A percentile compares a stretch with the other conserved stretches of the same genome.
Evolutionary conservation across 192 early-diverging fungal species (phyloP).

Genomic region (Ambispora gerdemannii): DNA sequence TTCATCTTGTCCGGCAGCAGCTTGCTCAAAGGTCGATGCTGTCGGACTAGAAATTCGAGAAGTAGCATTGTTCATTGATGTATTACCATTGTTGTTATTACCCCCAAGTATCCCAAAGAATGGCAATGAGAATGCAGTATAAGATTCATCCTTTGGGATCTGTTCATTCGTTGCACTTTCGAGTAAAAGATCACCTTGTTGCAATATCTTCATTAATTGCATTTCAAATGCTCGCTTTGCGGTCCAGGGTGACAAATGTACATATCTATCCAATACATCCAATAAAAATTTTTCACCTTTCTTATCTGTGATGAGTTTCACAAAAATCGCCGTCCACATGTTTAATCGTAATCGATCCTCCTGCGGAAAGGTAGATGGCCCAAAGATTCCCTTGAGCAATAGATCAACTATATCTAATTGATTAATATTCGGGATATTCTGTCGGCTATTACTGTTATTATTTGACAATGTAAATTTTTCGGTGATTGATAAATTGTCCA

Average conservation of each 20-base stretch:
- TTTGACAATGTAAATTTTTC: conserved; percentile 9
- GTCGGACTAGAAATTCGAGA: not conserved
- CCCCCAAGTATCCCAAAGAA: conserved; percentile 29
- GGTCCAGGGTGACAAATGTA: conserved; percentile 36
- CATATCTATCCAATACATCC: conserved; percentile 42
- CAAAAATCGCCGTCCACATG: conserved; percentile 32
- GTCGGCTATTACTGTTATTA: not conserved
- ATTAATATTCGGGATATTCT: conserved; percentile 10
- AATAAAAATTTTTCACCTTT: conserved; percentile 41
- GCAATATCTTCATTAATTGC: conserved; percentile 33
- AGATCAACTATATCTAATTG: conserved; percentile 36
- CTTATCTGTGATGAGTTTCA: conserved; percentile 31
- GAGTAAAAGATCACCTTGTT: conserved; percentile 31
- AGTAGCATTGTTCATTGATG: not conserved
- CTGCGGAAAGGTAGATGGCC: conserved; percentile 33
- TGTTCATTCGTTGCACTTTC: conserved; percentile 36
- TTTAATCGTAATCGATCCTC: conserved; percentile 30
- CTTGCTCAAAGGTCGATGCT: not conserved
- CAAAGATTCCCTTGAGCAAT: conserved; percentile 36
- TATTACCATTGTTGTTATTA: conserved; percentile 27
- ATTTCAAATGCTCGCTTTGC: conserved; percentile 34
- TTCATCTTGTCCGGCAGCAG: not conserved
- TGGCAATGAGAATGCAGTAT: conserved; percentile 6
- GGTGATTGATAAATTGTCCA: conserved; percentile 33
- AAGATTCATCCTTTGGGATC: conserved; percentile 3